Base-by-base conservation (phyloP, 805 yeast genomes). In the Wickerhamomyces rabaulensis region DNA sequence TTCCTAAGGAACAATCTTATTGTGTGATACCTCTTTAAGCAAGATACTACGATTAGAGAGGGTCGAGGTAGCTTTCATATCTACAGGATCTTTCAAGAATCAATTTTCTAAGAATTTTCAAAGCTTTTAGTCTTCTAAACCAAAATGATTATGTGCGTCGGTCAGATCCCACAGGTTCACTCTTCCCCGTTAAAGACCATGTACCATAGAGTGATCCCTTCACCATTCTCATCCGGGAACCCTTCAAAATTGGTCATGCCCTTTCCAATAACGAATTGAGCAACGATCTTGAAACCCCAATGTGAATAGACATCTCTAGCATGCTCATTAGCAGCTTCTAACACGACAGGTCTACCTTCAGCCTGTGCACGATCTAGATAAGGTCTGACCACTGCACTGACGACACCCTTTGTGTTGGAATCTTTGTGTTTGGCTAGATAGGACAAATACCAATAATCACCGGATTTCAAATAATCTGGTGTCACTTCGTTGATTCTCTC, bases 321-420 rank as follows among this genome's bases (percentile, higher is more conserved):
- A 21, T 53, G 49, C 6, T 44, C 50, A 41, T 42, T 52, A 16
- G 53, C 50, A 33, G 58, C 54, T 26, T 54, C 52, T 35, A 56
- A 35, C 0, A 49, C 53, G n/a, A 48, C 53, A 15, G 57, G 54
- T 9, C 47, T 16, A 2, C 48, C 47, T 39, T 54, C 46, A 13
- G 39, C 21, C n/a, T 25, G 33, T 8, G 56, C 55, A 17, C 52
- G 54, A 8, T 43, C 50, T 21, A 56, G 37, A 22, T 49, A 36
- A n/a, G 61, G 59, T 42, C 42, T 55, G 20, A 56, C 52, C 10
- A 56, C 49, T 9, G 46, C 43, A 37, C 54, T 51, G 1, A 49
- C 50, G 5, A 53, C 29, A 17, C 58, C 58, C 26, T 47, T 48
- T 4, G 46, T 33, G 20, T 38, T 12, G 17, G 45, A 19, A 20